These are phyloP conservation scores for Tolypocladium cylindrosporum DNA, from an alignment of 2,329 filamentous ascomycete species.

Conservation along the genomic window DNA sequence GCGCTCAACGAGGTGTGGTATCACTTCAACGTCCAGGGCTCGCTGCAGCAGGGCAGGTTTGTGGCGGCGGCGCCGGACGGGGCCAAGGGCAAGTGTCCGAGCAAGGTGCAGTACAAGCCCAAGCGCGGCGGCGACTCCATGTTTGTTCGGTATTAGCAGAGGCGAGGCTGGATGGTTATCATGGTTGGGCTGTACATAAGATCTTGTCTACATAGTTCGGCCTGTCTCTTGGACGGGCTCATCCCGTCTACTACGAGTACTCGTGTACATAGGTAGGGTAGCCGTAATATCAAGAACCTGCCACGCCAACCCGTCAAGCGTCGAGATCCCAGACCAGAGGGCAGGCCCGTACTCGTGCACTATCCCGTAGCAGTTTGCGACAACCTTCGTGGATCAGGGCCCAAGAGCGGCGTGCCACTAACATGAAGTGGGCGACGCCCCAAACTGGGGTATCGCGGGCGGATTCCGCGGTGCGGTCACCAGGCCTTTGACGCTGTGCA, in stretches of 20 bases:
- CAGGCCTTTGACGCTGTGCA: background rate
- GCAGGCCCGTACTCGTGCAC: background rate
- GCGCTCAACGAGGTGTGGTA: slow-evolving; percentile 48
- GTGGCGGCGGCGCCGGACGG: slow-evolving; percentile 45
- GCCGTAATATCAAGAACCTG: background rate
- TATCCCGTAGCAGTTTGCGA: too few relatives aligned
- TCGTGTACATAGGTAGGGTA: background rate
- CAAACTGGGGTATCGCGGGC: background rate
- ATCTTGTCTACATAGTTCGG: background rate
- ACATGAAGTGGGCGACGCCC: background rate
- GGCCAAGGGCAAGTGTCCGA: slow-evolving; percentile 51
- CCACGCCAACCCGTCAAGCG: background rate
- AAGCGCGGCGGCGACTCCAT: background rate
- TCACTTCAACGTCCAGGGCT: slow-evolving; percentile 51
- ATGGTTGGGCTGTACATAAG: too few relatives aligned
- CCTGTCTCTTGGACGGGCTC: background rate
- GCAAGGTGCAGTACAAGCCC: slow-evolving; percentile 51
- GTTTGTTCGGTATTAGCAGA: too few relatives aligned
- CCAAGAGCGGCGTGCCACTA: background rate
- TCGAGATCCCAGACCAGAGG: background rate
- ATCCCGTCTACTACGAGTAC: background rate
- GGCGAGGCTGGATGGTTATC: too few relatives aligned
- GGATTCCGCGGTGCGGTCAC: background rate
- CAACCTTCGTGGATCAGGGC: too few relatives aligned
- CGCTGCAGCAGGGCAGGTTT: slow-evolving; percentile 50